phyloP scores from a whole-genome alignment of 805 yeast genomes.

The Kregervanrija pseudodelftensis region DNA sequence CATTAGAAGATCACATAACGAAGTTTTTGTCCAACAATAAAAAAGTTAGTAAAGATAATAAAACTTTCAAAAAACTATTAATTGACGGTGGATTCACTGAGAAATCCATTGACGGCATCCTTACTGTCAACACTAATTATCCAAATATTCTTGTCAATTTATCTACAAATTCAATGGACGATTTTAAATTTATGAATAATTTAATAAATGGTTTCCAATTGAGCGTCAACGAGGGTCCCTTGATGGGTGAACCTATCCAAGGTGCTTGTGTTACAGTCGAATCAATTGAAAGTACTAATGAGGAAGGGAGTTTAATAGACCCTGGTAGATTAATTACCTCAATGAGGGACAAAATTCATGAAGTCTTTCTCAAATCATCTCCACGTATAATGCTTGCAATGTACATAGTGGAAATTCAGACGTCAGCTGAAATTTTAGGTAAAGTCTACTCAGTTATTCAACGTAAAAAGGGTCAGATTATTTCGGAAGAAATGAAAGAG shows the following conservation, averaged over 20 bases:
- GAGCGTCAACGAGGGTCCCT: conserved; percentile 79
- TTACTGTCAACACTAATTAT: conserved; percentile 21
- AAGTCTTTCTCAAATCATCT: conserved; percentile 69
- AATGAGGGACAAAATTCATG: conserved; percentile 67
- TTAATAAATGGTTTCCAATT: conserved; percentile 79
- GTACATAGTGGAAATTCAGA: conserved; percentile 92
- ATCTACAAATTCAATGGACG: conserved; percentile 28
- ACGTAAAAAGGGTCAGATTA: conserved; percentile 74
- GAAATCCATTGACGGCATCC: no score
- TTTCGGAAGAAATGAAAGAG: conserved; percentile 93
- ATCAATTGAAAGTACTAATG: conserved; percentile 25
- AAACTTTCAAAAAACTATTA: no score
- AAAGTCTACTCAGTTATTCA: conserved; percentile 94
- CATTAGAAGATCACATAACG: neutral
- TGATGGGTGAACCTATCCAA: conserved; percentile 80
- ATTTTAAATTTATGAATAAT: conserved; percentile 50
- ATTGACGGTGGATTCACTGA: no score
- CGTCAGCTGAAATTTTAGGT: conserved; percentile 89
- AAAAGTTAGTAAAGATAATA: no score
- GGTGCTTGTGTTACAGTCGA: conserved; percentile 60
- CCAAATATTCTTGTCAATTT: conserved; percentile 67
- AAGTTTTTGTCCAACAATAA: no score
- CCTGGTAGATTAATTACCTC: conserved; percentile 70
- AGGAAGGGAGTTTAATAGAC: conserved; percentile 34
- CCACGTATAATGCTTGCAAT: conserved; percentile 89